Evolutionary conservation across 345 rosid genomes (phyloP).

Genomic region (Xanthoceras sorbifolium): DNA sequence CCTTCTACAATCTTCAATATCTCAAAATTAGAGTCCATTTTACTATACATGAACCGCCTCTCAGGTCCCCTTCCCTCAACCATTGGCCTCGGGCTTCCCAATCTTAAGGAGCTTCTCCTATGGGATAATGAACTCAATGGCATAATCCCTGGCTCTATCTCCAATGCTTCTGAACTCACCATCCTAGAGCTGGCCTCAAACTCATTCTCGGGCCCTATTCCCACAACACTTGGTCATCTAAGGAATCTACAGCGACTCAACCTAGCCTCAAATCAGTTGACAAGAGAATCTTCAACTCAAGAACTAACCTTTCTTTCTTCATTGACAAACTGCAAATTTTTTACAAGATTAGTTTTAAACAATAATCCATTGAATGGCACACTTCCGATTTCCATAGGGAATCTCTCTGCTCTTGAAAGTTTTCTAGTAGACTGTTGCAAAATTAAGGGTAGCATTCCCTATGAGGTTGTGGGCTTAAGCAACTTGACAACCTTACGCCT

Average conservation of each 20-base stretch:
- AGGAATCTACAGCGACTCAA: not conserved
- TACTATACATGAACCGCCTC: no score
- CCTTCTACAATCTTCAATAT: no score
- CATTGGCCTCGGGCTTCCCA: no score
- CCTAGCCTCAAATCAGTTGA: not conserved
- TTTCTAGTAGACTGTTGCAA: not conserved
- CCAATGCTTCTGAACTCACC: conserved; percentile 2
- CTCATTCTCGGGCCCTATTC: conserved; percentile 2
- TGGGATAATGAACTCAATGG: not conserved
- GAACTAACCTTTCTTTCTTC: not conserved
- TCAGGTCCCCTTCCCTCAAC: no score
- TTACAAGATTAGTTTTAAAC: not conserved
- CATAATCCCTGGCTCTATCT: not conserved
- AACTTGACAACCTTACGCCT: not conserved
- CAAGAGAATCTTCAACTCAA: not conserved
- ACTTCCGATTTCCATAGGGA: not conserved
- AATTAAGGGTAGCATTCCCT: conserved; percentile 10
- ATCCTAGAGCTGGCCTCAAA: not conserved
- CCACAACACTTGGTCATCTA: not conserved
- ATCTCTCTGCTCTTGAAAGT: conserved; percentile 1
- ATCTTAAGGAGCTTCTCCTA: not conserved
- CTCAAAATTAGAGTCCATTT: no score
- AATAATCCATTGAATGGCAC: not conserved
- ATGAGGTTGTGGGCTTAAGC: conserved; percentile 7
- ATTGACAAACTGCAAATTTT: not conserved